Conservation (phyloP, 2,329 filamentous ascomycete genomes). For the Periconia macrospinosa region DNA sequence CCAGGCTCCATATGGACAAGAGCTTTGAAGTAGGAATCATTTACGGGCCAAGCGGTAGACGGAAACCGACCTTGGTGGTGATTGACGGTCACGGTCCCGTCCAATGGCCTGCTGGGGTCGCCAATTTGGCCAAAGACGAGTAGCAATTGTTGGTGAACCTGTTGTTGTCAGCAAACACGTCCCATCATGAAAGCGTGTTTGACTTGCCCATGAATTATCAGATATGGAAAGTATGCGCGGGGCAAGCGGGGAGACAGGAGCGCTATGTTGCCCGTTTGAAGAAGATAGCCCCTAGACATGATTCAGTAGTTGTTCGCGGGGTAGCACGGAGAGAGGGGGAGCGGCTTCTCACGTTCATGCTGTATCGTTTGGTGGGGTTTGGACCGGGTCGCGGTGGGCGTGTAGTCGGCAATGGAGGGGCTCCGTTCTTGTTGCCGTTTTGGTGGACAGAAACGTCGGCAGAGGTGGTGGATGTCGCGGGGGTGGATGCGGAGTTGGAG, state of each 20-base stretch:
- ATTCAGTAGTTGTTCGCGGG: conserved; percentile 5
- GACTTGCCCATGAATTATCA: conserved; percentile 80
- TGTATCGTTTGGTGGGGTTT: conserved; percentile 58
- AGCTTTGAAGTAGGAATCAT: conserved; percentile 87
- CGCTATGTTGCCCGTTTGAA: conserved; percentile 50
- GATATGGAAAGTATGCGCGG: conserved; percentile 77
- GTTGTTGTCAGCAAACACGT: conserved; percentile 16
- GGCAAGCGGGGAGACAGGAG: conserved; percentile 74
- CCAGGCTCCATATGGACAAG: conserved; percentile 89
- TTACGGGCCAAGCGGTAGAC: conserved; percentile 81
- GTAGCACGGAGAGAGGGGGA: neutral
- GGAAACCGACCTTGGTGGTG: conserved; percentile 87
- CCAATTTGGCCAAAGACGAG: conserved; percentile 81
- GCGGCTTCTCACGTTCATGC: conserved; percentile 42
- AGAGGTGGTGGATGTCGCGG: conserved; percentile 68
- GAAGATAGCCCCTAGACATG: conserved; percentile 55
- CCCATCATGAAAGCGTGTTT: conserved; percentile 2
- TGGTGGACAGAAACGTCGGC: conserved; percentile 66
- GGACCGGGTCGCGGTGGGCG: conserved; percentile 48
- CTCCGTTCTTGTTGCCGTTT: conserved; percentile 55
- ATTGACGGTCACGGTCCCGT: conserved; percentile 77
- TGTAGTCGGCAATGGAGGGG: conserved; percentile 48
- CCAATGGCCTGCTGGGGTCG: conserved; percentile 68
- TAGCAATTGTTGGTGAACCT: conserved; percentile 92
- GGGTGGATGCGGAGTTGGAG: conserved; percentile 70